Base-by-base conservation (phyloP, 2,329 filamentous ascomycete genomes). In the Fusarium compactum region DNA sequence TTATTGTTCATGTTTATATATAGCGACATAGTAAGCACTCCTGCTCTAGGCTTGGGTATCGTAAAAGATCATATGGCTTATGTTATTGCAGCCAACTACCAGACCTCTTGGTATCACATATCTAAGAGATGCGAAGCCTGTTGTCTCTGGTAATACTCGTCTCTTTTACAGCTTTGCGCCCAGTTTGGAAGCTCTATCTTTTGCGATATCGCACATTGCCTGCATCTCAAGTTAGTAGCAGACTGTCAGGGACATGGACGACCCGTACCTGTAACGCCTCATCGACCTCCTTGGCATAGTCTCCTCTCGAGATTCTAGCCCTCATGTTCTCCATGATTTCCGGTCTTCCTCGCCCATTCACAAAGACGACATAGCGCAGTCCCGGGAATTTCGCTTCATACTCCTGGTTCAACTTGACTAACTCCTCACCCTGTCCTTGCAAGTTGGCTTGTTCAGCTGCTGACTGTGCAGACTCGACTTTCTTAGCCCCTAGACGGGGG, bases 151-250 rank as follows among this genome's bases (percentile, higher is more conserved):
- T n/a, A 30, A 32, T 14, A 45, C 5, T 24, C 18, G 27, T 20
- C 44, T 8, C 22, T 11, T 45, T 54, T 14, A 71, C 25, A 55
- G 46, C 32, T 70, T 64, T 15, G 57, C 50, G 10, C 52, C 54
- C n/a, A 75, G 67, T 50, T 75, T 75, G 5, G 67, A 67, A 27
- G 91, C 93, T 51, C 95, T 87, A 76, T 97, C 93, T 54, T 88
- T 87, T 30, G 95, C 95, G 76, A 98, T 98, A 74, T 94, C 92
- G 76, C 93, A 94, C 93, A 98, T 97, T 43, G 95, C 94, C 91
- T 60, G 29, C 12, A n/a, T 24, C 11, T 22, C 41, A 62, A 77
- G 72, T 60, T n/a, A 67, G 46, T 53, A 53, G 34, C 15, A 15
- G 57, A 44, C 30, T 5, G 27, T n/a, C 16, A 20, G 11, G 18